A percentile compares a stretch with the other conserved stretches of the same genome.
phyloP scores from a whole-genome alignment of 2,329 filamentous ascomycete species.

The Botrytis porri region DNA sequence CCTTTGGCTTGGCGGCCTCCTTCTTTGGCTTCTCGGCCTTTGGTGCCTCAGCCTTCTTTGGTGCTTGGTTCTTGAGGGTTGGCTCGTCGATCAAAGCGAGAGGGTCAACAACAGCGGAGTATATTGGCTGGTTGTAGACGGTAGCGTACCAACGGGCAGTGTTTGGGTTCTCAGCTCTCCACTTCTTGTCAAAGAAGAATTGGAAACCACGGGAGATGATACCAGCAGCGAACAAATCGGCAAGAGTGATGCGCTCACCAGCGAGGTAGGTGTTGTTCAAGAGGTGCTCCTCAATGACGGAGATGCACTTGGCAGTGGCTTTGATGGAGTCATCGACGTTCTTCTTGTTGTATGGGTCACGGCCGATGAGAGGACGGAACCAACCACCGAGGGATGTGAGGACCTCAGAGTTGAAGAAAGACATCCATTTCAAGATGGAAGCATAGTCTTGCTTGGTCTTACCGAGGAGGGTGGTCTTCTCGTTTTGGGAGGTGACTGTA shows the following conservation, averaged over 20 bases:
- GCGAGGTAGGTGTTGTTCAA: constrained; percentile 94
- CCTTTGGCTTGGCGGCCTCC: constrained; percentile 47
- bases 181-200: constrained; percentile 90
- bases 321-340: constrained; percentile 76
- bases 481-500: constrained; percentile 96
- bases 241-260: constrained; percentile 94
- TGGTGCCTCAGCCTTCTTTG: constrained; percentile 71
- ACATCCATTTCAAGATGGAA: constrained; percentile 97
- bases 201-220: constrained; percentile 86
- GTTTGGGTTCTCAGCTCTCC: constrained; percentile 79
- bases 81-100: constrained; percentile 79
- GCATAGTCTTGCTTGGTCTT: constrained; percentile 99
- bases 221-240: constrained; percentile 81
- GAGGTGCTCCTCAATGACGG: constrained; percentile 82
- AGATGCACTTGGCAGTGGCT: constrained; percentile 63
- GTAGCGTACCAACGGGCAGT: constrained; percentile 93
- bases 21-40: constrained; percentile 63
- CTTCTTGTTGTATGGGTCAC: constrained; percentile 96
- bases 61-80: constrained; percentile 61
- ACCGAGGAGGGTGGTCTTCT: constrained; percentile 98
- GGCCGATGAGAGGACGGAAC: constrained; percentile 83
- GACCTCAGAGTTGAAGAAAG: constrained; percentile 89
- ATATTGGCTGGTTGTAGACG: constrained; percentile 88
- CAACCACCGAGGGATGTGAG: constrained; percentile 70
- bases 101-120: constrained; percentile 73